Evolutionary conservation across 768 basidiomycete genomes (phyloP).

Genomic region (Rubroboletus pulcherrimus): DNA sequence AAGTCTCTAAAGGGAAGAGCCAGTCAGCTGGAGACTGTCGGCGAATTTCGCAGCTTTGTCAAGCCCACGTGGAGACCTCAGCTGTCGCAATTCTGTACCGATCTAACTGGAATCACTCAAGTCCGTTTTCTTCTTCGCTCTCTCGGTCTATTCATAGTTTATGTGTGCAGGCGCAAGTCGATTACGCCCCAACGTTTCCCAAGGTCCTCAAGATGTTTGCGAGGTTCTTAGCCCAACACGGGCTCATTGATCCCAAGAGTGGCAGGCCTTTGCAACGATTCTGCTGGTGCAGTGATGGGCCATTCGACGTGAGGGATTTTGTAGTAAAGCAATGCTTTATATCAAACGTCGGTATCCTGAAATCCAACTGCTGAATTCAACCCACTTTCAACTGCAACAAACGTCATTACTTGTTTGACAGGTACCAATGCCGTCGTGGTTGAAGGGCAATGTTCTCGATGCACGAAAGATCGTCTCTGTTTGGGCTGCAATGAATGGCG

Average conservation of each 20-base stretch:
- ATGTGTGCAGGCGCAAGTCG: constrained; percentile 66
- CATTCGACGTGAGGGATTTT: constrained; percentile 80
- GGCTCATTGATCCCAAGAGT: constrained; percentile 58
- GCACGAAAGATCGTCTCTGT: constrained; percentile 58
- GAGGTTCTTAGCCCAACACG: constrained; percentile 65
- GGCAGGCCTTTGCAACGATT: constrained; percentile 58
- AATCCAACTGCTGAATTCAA: background rate
- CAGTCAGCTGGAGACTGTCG: constrained; percentile 61
- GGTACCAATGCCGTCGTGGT: constrained; percentile 69
- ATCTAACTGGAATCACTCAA: constrained; percentile 90
- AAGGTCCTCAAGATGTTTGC: constrained; percentile 61
- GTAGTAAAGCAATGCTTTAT: constrained; percentile 89
- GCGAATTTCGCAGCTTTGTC: constrained; percentile 87
- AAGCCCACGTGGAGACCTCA: constrained; percentile 81
- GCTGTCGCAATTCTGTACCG: constrained; percentile 79
- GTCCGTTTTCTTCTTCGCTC: constrained; percentile 43
- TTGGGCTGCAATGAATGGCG: constrained; percentile 30
- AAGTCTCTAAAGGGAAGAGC: constrained; percentile 47
- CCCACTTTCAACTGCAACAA: constrained; percentile 7
- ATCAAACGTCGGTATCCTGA: constrained; percentile 53
- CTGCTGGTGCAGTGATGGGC: constrained; percentile 84
- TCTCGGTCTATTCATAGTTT: constrained; percentile 3
- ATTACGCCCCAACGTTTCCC: constrained; percentile 72
- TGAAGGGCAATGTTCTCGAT: constrained; percentile 71
- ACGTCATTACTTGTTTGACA: constrained; percentile 27